phyloP scores from a whole-genome alignment of 2,329 filamentous ascomycete species.

The Diplocarpon mali region DNA sequence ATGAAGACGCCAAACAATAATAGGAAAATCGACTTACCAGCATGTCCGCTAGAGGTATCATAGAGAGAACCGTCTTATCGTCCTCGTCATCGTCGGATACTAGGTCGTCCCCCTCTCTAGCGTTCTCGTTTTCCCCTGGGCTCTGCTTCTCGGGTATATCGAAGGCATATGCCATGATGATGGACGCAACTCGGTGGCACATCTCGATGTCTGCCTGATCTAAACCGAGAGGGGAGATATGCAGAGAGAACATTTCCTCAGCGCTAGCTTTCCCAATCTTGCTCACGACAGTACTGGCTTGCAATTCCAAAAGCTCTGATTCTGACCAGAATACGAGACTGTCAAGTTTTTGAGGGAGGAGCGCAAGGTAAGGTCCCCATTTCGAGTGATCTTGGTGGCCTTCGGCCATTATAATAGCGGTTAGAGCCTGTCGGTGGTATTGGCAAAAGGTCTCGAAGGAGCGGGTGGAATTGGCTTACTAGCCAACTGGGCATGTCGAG shows the following conservation, averaged over 20 bases:
- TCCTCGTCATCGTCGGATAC: constrained; percentile 36
- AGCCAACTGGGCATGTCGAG: constrained; percentile 37
- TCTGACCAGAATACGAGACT: constrained; percentile 60
- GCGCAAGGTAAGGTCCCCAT: constrained; percentile 45
- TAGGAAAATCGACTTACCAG: not conserved
- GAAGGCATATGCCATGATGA: constrained; percentile 65
- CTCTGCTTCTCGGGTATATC: constrained; percentile 37
- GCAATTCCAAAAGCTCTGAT: constrained; percentile 47
- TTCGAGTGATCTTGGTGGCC: constrained; percentile 18
- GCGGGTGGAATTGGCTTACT: constrained; percentile 14
- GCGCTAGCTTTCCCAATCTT: constrained; percentile 54
- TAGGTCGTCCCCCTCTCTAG: constrained; percentile 34
- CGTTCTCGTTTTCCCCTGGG: constrained; percentile 34
- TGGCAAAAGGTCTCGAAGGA: constrained; percentile 6
- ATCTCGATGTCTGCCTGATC: constrained; percentile 30
- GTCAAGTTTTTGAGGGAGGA: constrained; percentile 50
- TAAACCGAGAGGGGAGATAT: constrained; percentile 42
- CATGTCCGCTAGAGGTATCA: constrained; percentile 35
- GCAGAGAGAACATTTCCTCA: constrained; percentile 43
- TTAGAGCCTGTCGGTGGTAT: constrained; percentile 18
- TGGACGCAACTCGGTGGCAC: constrained; percentile 54
- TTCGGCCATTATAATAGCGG: constrained; percentile 21
- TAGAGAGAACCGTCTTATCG: constrained; percentile 41
- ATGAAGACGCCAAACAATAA: not conserved
- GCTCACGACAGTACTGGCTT: constrained; percentile 50